phyloP scores from a whole-genome alignment of 805 yeast species.

The Suhomyces vadensis region DNA sequence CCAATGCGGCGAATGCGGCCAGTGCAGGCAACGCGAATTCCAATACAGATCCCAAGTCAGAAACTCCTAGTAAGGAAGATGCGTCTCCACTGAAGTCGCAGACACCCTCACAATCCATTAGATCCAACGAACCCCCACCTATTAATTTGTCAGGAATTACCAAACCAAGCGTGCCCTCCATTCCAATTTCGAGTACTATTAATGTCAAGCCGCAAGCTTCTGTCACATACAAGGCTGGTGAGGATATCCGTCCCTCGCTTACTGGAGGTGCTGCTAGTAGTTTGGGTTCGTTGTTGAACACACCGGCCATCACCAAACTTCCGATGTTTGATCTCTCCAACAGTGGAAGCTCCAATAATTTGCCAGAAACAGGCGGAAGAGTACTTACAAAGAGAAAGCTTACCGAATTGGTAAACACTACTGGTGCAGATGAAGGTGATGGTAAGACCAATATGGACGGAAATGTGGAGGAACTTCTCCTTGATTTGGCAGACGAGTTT shows the following conservation, averaged over 20 bases:
- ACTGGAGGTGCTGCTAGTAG: slow-evolving; percentile 81
- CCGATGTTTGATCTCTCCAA: slow-evolving; percentile 74
- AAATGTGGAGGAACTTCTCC: slow-evolving; percentile 86
- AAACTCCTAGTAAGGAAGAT: slow-evolving; percentile 29
- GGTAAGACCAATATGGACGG: slow-evolving; percentile 90
- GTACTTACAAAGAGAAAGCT: slow-evolving; percentile 88
- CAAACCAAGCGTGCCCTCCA: slow-evolving; percentile 60
- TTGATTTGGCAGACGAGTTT: slow-evolving; percentile 95
- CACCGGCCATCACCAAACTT: slow-evolving; percentile 72
- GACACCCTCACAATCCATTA: slow-evolving; percentile 9
- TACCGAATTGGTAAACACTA: slow-evolving; percentile 79
- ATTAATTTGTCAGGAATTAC: slow-evolving; percentile 42
- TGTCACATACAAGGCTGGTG: slow-evolving; percentile 59
- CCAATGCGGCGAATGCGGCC: slow-evolving; percentile 47
- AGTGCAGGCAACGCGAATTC: slow-evolving; percentile 12
- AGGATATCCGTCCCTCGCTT: slow-evolving; percentile 66
- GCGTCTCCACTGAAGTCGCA: slow-evolving; percentile 14
- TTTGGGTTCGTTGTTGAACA: slow-evolving; percentile 61
- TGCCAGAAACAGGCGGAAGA: slow-evolving; percentile 65
- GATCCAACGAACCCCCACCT: slow-evolving; percentile 19
- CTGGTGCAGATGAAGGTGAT: slow-evolving; percentile 86
- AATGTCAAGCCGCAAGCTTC: slow-evolving; percentile 67
- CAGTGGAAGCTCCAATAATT: slow-evolving; percentile 27
- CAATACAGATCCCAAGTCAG: slow-evolving; percentile 16
- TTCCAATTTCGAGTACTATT: slow-evolving; percentile 70